Base-by-base conservation (phyloP, 768 basidiomycete species). In the Cystobasidiopsis lactophilus region DNA sequence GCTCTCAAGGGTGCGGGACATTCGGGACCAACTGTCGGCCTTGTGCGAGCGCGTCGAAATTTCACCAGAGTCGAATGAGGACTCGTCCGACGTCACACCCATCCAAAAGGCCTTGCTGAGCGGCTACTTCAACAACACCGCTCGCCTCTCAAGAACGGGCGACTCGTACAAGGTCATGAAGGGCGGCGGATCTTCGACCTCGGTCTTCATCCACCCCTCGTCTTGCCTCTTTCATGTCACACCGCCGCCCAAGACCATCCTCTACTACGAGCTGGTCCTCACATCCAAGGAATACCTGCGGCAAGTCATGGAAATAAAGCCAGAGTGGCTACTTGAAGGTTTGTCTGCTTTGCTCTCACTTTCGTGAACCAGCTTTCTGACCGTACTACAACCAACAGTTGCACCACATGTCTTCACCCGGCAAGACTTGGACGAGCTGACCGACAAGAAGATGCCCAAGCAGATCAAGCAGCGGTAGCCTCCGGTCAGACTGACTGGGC, bases 291-390 rank as follows among this genome's bases (percentile, higher is more conserved):
- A 93, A 30, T 98, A 93, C 63, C 82, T 95, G 76, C 74, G 85
- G 57, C 89, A 95, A 72, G 75, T 88, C 37, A 95, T 96, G 88
- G 93, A 96, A 62, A 95, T 96, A 64, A 95, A 96, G 65, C 84
- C 91, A 3, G 65, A 77, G 24, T 96, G 93, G 93, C 66, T 95
- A 30, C 66, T 93, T 40, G 91, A 95, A 74, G 81, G 83, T 79
- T 52, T 52, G 77, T 70, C 10, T 7, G 5, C 47, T 26, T 47
- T 40, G 19, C 10, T 18, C 23, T 35, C 27, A 23, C 5, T 35
- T 13, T 21, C 4, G 11, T 31, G 1, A 33, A 2, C n/a, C 26
- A 29, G 3, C 2, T 23, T 26, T 37, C n/a, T 19, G 16, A 29
- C 24, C 46, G 47, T 19, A 38, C 54, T 46, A 46, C 21, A n/a